A percentile compares a stretch with the other conserved stretches of the same genome.
Conservation (phyloP, 257 asterid genomes). For the Henckelia pumila region DNA sequence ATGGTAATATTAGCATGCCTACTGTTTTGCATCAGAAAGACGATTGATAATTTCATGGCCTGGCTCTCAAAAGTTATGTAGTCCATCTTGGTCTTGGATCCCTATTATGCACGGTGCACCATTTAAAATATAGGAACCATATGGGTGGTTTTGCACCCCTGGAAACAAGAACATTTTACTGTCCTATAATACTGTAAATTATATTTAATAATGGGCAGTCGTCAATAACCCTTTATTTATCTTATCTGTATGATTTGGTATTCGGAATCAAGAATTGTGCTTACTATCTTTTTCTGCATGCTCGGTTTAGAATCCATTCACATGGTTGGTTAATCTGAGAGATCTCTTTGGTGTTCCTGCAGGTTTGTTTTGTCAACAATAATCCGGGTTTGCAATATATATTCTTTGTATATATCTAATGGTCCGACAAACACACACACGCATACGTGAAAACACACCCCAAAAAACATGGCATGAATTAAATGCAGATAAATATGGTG, state of each 20-base stretch:
- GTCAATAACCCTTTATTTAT: neutral
- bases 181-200: constrained; percentile 35
- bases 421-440: neutral
- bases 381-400: constrained; percentile 20
- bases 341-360: constrained; percentile 73
- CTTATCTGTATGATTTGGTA: constrained; percentile 8
- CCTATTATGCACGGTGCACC: constrained; percentile 25
- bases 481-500: neutral
- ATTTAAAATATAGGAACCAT: constrained; percentile 30
- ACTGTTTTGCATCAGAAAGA: constrained; percentile 87
- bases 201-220: constrained; percentile 23
- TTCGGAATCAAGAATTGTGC: neutral
- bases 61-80: constrained; percentile 38
- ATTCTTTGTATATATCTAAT: too few relatives aligned
- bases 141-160: constrained; percentile 30
- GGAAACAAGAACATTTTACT: constrained; percentile 23
- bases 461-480: neutral
- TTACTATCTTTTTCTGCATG: neutral
- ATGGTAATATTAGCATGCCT: constrained; percentile 83
- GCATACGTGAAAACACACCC: neutral
- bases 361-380: constrained; percentile 77
- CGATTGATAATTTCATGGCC: constrained; percentile 66
- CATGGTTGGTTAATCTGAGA: constrained; percentile 35
- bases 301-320: neutral
- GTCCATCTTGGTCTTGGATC: constrained; percentile 32